Conservation (phyloP, 2,329 filamentous ascomycete species). For the Drechslera avenae region DNA sequence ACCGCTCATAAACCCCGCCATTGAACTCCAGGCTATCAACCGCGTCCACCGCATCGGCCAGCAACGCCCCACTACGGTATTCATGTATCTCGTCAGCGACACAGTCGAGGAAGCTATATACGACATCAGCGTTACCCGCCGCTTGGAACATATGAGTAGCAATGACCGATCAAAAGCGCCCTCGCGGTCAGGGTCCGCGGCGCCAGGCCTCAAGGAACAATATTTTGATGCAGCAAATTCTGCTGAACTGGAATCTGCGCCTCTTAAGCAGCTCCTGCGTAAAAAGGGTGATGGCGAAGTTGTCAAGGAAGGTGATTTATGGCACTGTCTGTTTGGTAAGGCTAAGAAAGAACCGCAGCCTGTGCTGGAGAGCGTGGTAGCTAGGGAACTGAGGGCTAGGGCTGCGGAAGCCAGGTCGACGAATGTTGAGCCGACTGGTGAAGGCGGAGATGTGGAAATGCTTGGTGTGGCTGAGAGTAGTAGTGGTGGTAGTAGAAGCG, state of each 20-base stretch:
- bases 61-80: constrained; percentile 84
- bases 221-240: constrained; percentile 83
- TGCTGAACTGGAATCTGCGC: constrained; percentile 76
- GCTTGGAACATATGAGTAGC: constrained; percentile 75
- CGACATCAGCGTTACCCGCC: constrained; percentile 77
- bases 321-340: constrained; percentile 84
- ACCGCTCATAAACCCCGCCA: constrained; percentile 87
- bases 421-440: not conserved
- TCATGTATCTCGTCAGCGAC: constrained; percentile 89
- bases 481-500: not conserved
- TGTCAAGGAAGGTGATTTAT: constrained; percentile 78
- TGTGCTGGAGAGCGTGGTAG: constrained; percentile 52
- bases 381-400: constrained; percentile 58
- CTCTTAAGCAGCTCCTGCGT: constrained; percentile 72
- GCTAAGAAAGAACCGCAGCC: constrained; percentile 46
- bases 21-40: constrained; percentile 93
- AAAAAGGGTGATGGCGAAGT: constrained; percentile 76
- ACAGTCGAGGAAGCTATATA: constrained; percentile 94
- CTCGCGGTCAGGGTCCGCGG: constrained; percentile 28
- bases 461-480: too few species aligned
- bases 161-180: constrained; percentile 1
- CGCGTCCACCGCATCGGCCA: constrained; percentile 95
- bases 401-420: constrained; percentile 54
- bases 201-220: constrained; percentile 57
- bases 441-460: not conserved